A percentile compares a stretch with the other conserved stretches of the same genome.
Evolutionary conservation across 352 stramenopile genomes (phyloP).

Genomic region (Pythium pyrilobum): DNA sequence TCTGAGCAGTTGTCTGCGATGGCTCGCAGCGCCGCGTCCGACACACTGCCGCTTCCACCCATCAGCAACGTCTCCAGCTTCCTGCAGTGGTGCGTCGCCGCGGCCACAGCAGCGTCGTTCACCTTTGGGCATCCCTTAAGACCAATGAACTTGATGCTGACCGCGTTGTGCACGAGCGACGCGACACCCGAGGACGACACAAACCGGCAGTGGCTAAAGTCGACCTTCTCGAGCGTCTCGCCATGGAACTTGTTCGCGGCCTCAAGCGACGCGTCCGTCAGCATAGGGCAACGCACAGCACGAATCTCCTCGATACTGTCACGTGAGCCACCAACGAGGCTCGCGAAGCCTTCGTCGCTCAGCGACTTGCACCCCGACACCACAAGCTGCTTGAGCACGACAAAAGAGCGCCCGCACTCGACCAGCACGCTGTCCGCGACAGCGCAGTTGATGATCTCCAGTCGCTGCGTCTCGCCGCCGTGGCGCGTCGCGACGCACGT

Average conservation of each 20-base stretch:
- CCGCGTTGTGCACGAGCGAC: slow-evolving; percentile 23
- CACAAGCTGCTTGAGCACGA: slow-evolving; percentile 31
- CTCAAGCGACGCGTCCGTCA: slow-evolving; percentile 36
- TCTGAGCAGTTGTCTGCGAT: slow-evolving; percentile 33
- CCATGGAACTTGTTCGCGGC: slow-evolving; percentile 23
- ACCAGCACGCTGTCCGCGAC: slow-evolving; percentile 28
- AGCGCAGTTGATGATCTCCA: slow-evolving; percentile 48
- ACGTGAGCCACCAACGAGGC: slow-evolving; percentile 29
- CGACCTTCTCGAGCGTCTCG: slow-evolving; percentile 32
- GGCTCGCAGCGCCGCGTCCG: slow-evolving; percentile 33
- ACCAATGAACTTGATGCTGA: slow-evolving; percentile 31
- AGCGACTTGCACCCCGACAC: slow-evolving; percentile 56
- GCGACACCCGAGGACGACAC: slow-evolving; percentile 34
- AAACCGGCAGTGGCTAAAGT: slow-evolving; percentile 60
- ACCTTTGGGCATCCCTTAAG: slow-evolving; percentile 53
- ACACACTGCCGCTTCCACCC: slow-evolving; percentile 42
- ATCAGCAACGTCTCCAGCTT: slow-evolving; percentile 34
- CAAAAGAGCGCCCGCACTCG: slow-evolving; percentile 29
- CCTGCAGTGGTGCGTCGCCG: slow-evolving; percentile 30
- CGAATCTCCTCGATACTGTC: slow-evolving; percentile 36
- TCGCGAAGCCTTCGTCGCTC: slow-evolving; percentile 33
- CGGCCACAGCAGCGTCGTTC: slow-evolving; percentile 31
- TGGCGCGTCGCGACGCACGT: slow-evolving; percentile 29
- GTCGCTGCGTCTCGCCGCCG: slow-evolving; percentile 26
- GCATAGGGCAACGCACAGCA: slow-evolving; percentile 45